These are phyloP conservation scores for Coriaria nepalensis DNA, from an alignment of 306 rosid species.

Conservation along the genomic window DNA sequence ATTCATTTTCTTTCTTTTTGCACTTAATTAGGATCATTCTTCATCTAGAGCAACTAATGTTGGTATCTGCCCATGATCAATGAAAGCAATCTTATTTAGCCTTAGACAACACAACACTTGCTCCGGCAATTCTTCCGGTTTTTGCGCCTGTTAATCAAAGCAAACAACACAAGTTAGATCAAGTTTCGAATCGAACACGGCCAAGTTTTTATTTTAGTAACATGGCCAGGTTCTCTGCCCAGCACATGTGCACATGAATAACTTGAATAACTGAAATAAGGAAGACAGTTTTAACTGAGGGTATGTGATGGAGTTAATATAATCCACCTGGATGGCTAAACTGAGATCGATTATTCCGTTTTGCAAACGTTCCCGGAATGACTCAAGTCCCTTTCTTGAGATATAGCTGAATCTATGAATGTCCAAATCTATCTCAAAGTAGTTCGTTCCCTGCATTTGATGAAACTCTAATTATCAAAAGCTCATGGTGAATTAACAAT, in stretches of 20 bases:
- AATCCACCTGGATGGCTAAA: conserved; percentile 70
- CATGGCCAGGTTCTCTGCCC: too few relatives aligned
- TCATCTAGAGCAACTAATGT: conserved; percentile 44
- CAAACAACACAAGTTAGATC: not conserved
- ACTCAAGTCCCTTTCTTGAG: conserved; percentile 83
- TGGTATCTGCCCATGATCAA: conserved; percentile 56
- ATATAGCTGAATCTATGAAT: conserved; percentile 94
- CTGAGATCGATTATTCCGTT: conserved; percentile 70
- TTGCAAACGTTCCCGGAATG: conserved; percentile 68
- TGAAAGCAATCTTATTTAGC: conserved; percentile 75
- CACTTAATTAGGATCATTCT: conserved; percentile 12
- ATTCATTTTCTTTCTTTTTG: too few relatives aligned
- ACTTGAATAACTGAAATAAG: too few relatives aligned
- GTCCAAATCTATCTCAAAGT: conserved; percentile 94
- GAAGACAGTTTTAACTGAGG: too few relatives aligned
- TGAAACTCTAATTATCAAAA: not conserved
- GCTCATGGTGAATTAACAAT: not conserved
- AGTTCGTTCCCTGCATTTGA: conserved; percentile 59
- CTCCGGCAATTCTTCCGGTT: conserved; percentile 86
- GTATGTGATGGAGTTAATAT: not conserved
- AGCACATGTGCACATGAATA: too few relatives aligned
- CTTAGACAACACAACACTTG: conserved; percentile 80
- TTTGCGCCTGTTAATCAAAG: conserved; percentile 50
- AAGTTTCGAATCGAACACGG: too few relatives aligned
- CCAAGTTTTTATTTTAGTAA: too few relatives aligned